phyloP scores from a whole-genome alignment of 1,139 yeast genomes.

The Diutina ranongensis region DNA sequence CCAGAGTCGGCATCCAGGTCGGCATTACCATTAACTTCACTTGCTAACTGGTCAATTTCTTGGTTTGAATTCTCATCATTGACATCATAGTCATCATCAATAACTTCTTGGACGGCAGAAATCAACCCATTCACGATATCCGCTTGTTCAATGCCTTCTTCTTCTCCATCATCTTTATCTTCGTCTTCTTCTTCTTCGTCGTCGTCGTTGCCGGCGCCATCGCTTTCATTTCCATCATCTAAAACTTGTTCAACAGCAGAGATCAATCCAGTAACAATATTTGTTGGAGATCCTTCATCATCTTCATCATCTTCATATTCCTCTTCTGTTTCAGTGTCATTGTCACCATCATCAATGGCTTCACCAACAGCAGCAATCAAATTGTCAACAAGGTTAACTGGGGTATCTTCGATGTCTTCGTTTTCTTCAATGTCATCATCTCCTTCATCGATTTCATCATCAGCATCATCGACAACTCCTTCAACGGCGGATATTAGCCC shows the following conservation, averaged over 20 bases:
- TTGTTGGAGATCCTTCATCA: no score
- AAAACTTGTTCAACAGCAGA: neutral
- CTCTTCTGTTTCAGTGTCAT: neutral
- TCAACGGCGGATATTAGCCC: neutral
- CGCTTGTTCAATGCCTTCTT: neutral
- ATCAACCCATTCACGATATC: neutral
- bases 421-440: neutral
- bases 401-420: neutral
- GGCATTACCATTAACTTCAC: neutral
- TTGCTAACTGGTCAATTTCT: no score
- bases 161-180: neutral
- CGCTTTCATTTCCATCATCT: neutral
- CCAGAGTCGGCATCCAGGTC: neutral
- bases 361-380: neutral
- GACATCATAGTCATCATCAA: neutral
- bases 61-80: no score
- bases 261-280: no score
- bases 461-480: neutral
- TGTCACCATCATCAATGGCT: neutral
- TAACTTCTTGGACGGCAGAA: neutral
- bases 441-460: neutral
- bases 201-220: neutral
- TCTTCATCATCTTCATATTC: neutral
- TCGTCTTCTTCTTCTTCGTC: neutral
- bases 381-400: neutral